Percentiles rank a stretch among this genome's conserved stretches.
phyloP scores from a whole-genome alignment of 345 rosid genomes.

The Limnanthes douglasii region DNA sequence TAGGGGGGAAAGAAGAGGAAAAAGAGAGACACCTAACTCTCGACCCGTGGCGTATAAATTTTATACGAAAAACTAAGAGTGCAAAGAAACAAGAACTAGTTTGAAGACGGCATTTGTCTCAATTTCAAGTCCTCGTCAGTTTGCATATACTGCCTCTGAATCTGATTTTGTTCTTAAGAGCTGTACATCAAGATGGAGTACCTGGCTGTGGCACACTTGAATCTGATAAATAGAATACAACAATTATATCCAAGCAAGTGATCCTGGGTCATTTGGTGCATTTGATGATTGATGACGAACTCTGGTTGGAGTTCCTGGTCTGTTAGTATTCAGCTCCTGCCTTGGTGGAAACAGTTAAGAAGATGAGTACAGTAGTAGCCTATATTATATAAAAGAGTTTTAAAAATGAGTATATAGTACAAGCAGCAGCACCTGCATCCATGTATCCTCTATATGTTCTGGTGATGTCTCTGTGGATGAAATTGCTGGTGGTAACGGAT shows the following conservation, averaged over 20 bases:
- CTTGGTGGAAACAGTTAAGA: background rate
- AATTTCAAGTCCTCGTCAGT: no score
- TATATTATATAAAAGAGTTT: conserved; percentile 1
- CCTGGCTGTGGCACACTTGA: no score
- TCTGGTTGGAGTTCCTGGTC: conserved; percentile 89
- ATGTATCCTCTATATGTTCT: conserved; percentile 79
- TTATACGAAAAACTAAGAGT: no score
- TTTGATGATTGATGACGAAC: conserved; percentile 69
- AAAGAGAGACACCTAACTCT: no score
- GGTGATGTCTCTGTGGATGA: conserved; percentile 59
- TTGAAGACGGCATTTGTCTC: no score
- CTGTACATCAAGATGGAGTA: no score
- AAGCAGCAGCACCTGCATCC: conserved; percentile 67
- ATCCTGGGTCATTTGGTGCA: conserved; percentile 53
- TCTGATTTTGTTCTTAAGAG: no score
- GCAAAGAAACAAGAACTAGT: no score
- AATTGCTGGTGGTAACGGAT: conserved; percentile 75
- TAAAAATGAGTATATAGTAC: background rate
- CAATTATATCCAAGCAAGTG: conserved; percentile 80
- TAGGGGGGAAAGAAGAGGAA: no score
- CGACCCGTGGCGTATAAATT: no score
- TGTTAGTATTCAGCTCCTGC: conserved; percentile 84
- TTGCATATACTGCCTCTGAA: no score
- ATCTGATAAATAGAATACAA: no score
- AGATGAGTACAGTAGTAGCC: background rate